Base-by-base conservation (phyloP, 2,329 filamentous ascomycete genomes). In the Diaporthe aspalathi region DNA sequence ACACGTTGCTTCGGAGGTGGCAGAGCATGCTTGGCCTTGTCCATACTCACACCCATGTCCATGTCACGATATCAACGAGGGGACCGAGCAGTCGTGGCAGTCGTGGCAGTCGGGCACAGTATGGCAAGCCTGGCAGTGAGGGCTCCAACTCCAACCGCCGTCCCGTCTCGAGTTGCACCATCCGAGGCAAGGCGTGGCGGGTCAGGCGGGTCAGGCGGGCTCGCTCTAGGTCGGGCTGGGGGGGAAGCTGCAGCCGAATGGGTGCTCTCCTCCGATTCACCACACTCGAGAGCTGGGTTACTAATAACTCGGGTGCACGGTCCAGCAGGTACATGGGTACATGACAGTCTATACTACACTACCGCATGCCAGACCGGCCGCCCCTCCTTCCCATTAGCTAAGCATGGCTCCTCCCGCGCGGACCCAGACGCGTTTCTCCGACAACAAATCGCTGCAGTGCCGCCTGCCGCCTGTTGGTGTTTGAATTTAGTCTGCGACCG, bases 351-450 rank as follows among this genome's bases (percentile, higher is more conserved):
- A 16, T 17, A 45, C 43, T 45, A 2, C 7, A 7, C n/a, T n/a
- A n/a, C n/a, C 16, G 45, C 38, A 20, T 27, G 8, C 24, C 14
- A 50, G 8, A 1, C 40, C 32, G 8, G 32, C 22, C 38, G 38
- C 29, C 67, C 49, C 52, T 69, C 49, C 50, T 17, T 11, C 22
- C 35, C 29, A 5, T 29, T 67, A 66, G 22, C 8, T 43, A 35
- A 69, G 22, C 35, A 47, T 27, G 20, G 57, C 57, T 20, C 22
- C 50, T 20, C 22, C 35, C 14, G 24, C 14, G 24, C 49, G n/a
- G 27, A 32, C 67, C 65, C 47, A 62, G 56, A 73, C 71, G 71
- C 71, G 71, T 73, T 68, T 38, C 71, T 74, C 63, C 53, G 70
- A 73, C 72, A 72, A 72, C 71, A 73, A 68, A 47, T 53, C 52